phyloP scores from a whole-genome alignment of 2,329 filamentous ascomycete genomes.

The Bipolaris sorokiniana region DNA sequence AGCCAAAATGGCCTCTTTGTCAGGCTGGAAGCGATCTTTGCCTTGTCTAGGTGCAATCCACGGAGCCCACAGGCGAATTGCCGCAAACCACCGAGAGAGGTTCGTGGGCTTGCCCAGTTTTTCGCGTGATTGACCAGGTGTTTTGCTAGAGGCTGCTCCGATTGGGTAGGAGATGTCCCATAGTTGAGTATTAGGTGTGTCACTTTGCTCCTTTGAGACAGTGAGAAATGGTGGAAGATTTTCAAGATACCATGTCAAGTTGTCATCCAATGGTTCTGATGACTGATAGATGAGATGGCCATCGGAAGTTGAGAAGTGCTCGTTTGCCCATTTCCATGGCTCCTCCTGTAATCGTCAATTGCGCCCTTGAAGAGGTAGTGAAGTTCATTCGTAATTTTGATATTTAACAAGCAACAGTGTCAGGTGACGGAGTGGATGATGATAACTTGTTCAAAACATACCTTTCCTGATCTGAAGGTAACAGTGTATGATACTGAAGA shows the following conservation, averaged over 20 bases:
- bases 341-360: conserved; percentile 41
- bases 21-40: conserved; percentile 66
- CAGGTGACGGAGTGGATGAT: not conserved
- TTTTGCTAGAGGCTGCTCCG: conserved; percentile 60
- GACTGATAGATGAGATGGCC: conserved; percentile 65
- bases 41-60: conserved; percentile 93
- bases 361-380: not conserved
- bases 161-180: conserved; percentile 70
- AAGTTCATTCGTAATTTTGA: not conserved
- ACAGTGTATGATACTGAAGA: conserved; percentile 69
- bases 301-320: conserved; percentile 68
- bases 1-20: conserved; percentile 78
- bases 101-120: conserved; percentile 69
- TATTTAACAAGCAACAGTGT: not conserved
- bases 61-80: conserved; percentile 78
- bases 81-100: conserved; percentile 76
- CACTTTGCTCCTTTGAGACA: conserved; percentile 63
- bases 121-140: conserved; percentile 64
- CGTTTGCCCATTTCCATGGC: conserved; percentile 73
- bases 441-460: not conserved
- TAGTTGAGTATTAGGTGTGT: conserved; percentile 71
- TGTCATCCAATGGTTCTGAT: conserved; percentile 41
- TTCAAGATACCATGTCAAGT: conserved; percentile 63
- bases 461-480: conserved; percentile 65
- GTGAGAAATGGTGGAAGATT: conserved; percentile 63